Evolutionary conservation across 495 filamentous ascomycete species (phyloP), one percentile per base, ranked within the genome.

Genomic region (Tuber aestivum): DNA sequence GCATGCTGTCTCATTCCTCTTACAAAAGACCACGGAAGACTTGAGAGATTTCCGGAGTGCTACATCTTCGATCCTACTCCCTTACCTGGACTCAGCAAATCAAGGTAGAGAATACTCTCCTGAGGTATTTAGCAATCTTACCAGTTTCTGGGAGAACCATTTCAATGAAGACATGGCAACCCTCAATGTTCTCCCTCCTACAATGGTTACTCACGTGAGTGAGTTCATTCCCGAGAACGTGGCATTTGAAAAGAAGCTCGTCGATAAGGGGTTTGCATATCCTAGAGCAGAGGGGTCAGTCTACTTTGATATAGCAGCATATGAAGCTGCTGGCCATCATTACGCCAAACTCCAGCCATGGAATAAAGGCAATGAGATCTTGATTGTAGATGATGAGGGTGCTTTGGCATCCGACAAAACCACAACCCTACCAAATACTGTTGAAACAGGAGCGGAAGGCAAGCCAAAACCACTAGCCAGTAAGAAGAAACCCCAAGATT

Each of bases 361-460:
- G 88, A 97, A 90, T 82, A 88, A 91, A 41, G 93, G 93, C 72
- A 91, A 98, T 83, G 90, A 92, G 82, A 89, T 89, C 9, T 84
- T 97, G 38, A 89, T 92, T 75, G 94, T 92, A 6, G 95, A 99
- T 81, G 95, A 95, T 40, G 95, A 99, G 78, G 95, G 95, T 3
- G 89, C 93, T 0, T 82, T 98, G 69, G 89, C 91, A 1, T 69
- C 69, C 10, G 70, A 69, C 18, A 82, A 82, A 42, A 70, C 72
- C 18, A 44, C 69, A 2, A 80, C 80, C 14, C 73, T 77, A 23
- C 77, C 81, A 91, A 92, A 84, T 89, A 87, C 85, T 27, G 87
- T 82, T 73, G 90, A 85, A 86, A 85, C 37, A 96, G 14, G 74
- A 32, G 45, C n/a, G 42, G n/a, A 23, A 37, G 69, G 23, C 56